phyloP scores from a whole-genome alignment of 2,329 filamentous ascomycete species.

The Xylariaceae sp. region DNA sequence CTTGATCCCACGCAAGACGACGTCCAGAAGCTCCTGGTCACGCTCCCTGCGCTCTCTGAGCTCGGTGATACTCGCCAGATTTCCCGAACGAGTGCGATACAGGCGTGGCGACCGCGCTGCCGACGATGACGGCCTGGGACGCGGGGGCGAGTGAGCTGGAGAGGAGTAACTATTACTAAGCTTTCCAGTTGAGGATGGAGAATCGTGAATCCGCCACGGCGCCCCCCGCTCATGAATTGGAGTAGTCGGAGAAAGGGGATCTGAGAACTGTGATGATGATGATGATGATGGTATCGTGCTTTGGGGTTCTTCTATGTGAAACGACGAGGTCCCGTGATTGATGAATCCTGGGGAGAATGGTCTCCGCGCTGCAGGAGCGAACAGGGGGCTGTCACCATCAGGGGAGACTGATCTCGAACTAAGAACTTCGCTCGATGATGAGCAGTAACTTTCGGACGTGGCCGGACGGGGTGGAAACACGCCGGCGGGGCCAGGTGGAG shows the following conservation, averaged over 20 bases:
- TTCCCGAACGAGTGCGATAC: slow-evolving; percentile 27
- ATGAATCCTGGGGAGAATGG: slow-evolving; percentile 18
- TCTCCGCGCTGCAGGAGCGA: slow-evolving; percentile 19
- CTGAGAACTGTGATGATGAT: not conserved
- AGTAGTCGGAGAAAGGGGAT: not conserved
- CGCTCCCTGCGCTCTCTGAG: slow-evolving; percentile 23
- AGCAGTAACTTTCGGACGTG: slow-evolving; percentile 16
- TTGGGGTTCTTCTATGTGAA: slow-evolving; percentile 9
- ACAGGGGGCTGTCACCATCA: slow-evolving; percentile 17
- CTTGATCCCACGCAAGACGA: slow-evolving; percentile 35
- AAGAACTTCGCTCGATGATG: slow-evolving; percentile 19
- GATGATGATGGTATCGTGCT: slow-evolving; percentile 1
- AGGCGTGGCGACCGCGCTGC: slow-evolving; percentile 19
- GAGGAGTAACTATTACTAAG: slow-evolving; percentile 6
- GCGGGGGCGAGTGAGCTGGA: slow-evolving; percentile 2
- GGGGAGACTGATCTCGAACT: slow-evolving; percentile 9
- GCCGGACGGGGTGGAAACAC: slow-evolving; percentile 4
- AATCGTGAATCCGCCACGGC: not conserved
- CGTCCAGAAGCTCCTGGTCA: slow-evolving; percentile 32
- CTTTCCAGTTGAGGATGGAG: slow-evolving; percentile 4
- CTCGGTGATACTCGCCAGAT: slow-evolving; percentile 24
- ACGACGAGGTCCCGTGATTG: slow-evolving; percentile 9
- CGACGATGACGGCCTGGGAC: slow-evolving; percentile 1
- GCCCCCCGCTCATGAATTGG: slow-evolving; percentile 1
- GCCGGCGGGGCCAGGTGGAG: not conserved